These are phyloP conservation scores for Coemansia sp. DNA, from an alignment of 371 early-diverging fungal species.

Conservation along the genomic window DNA sequence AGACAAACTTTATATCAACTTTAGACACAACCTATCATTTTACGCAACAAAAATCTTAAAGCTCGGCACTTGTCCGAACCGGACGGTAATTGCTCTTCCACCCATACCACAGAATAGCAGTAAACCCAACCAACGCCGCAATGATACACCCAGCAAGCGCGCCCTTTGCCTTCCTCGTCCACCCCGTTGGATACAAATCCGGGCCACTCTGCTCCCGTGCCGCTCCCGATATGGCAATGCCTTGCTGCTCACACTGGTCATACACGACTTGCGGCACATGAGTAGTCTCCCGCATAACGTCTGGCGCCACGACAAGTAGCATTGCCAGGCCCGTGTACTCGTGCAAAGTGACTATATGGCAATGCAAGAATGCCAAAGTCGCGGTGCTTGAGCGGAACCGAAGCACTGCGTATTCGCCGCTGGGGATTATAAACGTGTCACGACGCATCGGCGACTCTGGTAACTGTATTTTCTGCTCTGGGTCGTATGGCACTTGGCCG, in stretches of 20 bases:
- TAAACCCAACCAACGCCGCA: constrained; percentile 69
- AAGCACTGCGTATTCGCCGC: constrained; percentile 58
- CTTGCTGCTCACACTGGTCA: constrained; percentile 62
- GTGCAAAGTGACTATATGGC: constrained; percentile 75
- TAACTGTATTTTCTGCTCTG: neutral
- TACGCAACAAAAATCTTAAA: neutral
- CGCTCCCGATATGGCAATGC: constrained; percentile 62
- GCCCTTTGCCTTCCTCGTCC: constrained; percentile 66
- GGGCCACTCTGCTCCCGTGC: constrained; percentile 70
- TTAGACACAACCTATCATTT: no score
- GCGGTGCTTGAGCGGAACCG: constrained; percentile 65
- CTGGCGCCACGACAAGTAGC: constrained; percentile 69
- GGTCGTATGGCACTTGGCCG: constrained; percentile 30
- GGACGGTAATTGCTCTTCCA: constrained; percentile 27
- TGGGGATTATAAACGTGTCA: constrained; percentile 65
- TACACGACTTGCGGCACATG: constrained; percentile 27
- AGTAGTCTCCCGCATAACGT: constrained; percentile 17
- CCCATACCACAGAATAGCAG: constrained; percentile 69
- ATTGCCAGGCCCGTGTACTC: constrained; percentile 52
- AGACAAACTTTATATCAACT: no score
- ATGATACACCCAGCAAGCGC: constrained; percentile 69
- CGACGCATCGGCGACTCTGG: constrained; percentile 53
- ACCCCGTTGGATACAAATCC: constrained; percentile 56
- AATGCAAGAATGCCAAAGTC: constrained; percentile 79
- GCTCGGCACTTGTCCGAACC: neutral